Percentiles rank a stretch among this genome's conserved stretches.
Evolutionary conservation across 306 rosid species (phyloP).

Genomic region (Corylus americana): DNA sequence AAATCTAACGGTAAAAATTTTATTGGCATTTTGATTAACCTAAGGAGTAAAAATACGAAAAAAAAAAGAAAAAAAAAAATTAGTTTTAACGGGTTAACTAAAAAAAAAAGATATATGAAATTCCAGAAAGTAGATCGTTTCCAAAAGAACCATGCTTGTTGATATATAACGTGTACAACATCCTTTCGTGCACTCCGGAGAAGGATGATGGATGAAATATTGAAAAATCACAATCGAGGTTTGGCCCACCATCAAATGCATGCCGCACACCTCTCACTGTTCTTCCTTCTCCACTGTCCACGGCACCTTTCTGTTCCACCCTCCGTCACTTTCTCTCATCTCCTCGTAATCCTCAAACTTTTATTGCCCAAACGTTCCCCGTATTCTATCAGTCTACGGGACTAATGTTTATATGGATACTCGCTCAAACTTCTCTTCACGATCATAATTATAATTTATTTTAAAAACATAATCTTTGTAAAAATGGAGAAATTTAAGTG

Average conservation of each 20-base stretch:
- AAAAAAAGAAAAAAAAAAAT: too few relatives aligned
- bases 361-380: too few relatives aligned
- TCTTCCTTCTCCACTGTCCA: slow-evolving; percentile 34
- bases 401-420: not conserved
- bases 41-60: too few relatives aligned
- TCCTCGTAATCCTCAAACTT: slow-evolving; percentile 11
- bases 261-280: not conserved
- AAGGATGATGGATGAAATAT: not conserved
- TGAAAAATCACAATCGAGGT: not conserved
- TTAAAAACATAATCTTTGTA: too few relatives aligned
- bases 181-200: not conserved
- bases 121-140: too few relatives aligned
- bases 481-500: too few relatives aligned
- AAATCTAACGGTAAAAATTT: too few relatives aligned
- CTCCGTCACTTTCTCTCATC: slow-evolving; percentile 8
- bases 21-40: too few relatives aligned
- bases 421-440: not conserved
- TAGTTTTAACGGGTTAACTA: too few relatives aligned
- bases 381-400: not conserved
- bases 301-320: slow-evolving; percentile 16
- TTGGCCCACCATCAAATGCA: not conserved
- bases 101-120: too few relatives aligned
- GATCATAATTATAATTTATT: too few relatives aligned
- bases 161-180: not conserved
- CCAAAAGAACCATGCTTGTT: too few relatives aligned